A percentile compares a stretch with the other conserved stretches of the same genome.
These are phyloP conservation scores for Mercurialis annua DNA, from an alignment of 345 rosid species.

Conservation along the genomic window DNA sequence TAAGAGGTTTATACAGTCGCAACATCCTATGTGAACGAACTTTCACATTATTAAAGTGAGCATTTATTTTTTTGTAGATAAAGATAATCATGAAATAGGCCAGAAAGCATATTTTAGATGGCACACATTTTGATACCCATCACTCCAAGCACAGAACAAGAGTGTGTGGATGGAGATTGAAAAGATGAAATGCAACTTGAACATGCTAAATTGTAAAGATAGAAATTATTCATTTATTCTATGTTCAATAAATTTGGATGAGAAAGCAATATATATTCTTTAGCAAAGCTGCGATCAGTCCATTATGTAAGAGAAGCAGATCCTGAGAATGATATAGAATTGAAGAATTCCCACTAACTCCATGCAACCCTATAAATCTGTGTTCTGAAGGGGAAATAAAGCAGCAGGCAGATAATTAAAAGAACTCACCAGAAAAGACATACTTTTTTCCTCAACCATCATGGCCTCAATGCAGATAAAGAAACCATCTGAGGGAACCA, in stretches of 20 bases:
- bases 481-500: too few species aligned
- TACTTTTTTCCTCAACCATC: too few species aligned
- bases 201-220: neutral
- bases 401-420: too few species aligned
- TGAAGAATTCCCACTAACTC: neutral
- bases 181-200: neutral
- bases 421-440: too few species aligned
- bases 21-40: neutral
- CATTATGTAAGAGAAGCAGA: neutral
- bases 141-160: neutral
- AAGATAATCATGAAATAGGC: neutral
- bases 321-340: slow-evolving; percentile 1
- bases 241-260: neutral
- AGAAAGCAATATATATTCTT: neutral
- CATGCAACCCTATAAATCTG: too few species aligned
- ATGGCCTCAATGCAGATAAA: too few species aligned
- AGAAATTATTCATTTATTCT: slow-evolving; percentile 1
- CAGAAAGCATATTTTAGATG: neutral
- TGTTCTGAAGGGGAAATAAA: too few species aligned
- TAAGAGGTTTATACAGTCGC: neutral
- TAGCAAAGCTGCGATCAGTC: neutral
- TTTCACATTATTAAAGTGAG: neutral
- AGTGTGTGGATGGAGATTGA: neutral
- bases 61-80: neutral
- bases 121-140: slow-evolving; percentile 1